Base-by-base conservation (phyloP, 2,329 filamentous ascomycete species). In the Eutypa lata region DNA sequence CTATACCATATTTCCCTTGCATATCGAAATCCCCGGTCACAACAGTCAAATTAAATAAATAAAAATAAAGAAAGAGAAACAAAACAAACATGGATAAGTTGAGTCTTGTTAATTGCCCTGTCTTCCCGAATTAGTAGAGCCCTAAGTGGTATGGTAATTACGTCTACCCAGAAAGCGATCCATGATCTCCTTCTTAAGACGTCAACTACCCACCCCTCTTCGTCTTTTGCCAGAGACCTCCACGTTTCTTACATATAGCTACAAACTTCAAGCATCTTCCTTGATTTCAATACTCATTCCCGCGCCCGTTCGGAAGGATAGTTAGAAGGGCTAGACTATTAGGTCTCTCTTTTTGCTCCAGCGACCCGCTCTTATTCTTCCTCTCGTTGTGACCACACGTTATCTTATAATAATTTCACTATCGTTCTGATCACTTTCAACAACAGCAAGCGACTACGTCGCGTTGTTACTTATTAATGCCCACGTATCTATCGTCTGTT, bases 221-320 rank as follows among this genome's bases (percentile, higher is more conserved):
- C 43, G 14, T 28, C 40, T 38, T 42, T 37, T 24, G 35, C 35
- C 24, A 47, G 50, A 18, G 24, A 44, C 42, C 26, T 52, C 33
- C 37, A 48, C 44, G 14, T 18, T 54, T 48, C 43, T 48, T 22
- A 33, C 47, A 14, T 38, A 18, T 38, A 46, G 31, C 49, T 52
- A 40, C 52, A 49, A 24, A 33, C 24, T 49, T 43, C 52, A 57
- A 48, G 52, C 55, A 57, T 57, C 55, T 57, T 52, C 55, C 55
- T 38, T 57, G 55, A 24, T 47, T 26, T 18, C 18, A 24, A 19
- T 21, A 43, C 28, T 49, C 24, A 7, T 24, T 21, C 44, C 37
- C 47, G 40, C 26, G 35, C 37, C n/a, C n/a, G n/a, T n/a, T 16
- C 37, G 22, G 42, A 24, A 44, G 42, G 21, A 13, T 28, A 45